Evolutionary conservation across 2,329 filamentous ascomycete genomes (phyloP), one percentile per base, ranked within the genome.

Genomic region (Thermothelomyces thermophilus): DNA sequence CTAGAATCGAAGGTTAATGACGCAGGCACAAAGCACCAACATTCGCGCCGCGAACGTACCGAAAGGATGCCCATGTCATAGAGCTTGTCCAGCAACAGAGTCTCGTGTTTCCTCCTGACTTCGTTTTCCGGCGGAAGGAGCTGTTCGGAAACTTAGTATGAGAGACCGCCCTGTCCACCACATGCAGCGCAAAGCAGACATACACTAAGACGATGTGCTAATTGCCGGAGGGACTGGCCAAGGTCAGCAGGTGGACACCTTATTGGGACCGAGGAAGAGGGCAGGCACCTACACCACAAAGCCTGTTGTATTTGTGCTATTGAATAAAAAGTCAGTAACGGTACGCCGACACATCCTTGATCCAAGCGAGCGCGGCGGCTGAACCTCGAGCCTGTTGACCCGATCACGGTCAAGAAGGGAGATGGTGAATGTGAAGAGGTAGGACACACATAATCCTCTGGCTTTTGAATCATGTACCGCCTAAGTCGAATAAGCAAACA

Each of bases 401-500:
- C 11, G 5, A 22, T n/a, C 3, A 35, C 7, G 28, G 24, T 5
- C 16, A 22, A 6, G n/a, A 41, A 36, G 14, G 6, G n/a, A 19
- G 16, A 28, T 13, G 16, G 3, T 2, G 6, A 16, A 28, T 8
- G 17, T 2, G 14, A 7, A 7, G 39, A 7, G 13, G 39, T 2
- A 10, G 31, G 6, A 40, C 56, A 30, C 55, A 60, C 58, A 54
- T 61, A 61, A 31, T 61, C 90, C 63, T 87, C 80, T 8, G 87
- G 84, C 67, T 94, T 90, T 65, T 91, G 87, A 63, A 97, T 90
- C 71, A 87, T 86, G 70, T 98, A 98, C 55, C 90, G 84, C 50
- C 89, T 82, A 54, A 2, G 24, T 19, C 10, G 5, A 16, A 42
- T 55, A 33, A 58, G 46, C 17, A 35, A 3, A 20, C 8, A 11